Base-by-base conservation (phyloP, 2,329 filamentous ascomycete genomes). In the Chrysoporthe puriensis region DNA sequence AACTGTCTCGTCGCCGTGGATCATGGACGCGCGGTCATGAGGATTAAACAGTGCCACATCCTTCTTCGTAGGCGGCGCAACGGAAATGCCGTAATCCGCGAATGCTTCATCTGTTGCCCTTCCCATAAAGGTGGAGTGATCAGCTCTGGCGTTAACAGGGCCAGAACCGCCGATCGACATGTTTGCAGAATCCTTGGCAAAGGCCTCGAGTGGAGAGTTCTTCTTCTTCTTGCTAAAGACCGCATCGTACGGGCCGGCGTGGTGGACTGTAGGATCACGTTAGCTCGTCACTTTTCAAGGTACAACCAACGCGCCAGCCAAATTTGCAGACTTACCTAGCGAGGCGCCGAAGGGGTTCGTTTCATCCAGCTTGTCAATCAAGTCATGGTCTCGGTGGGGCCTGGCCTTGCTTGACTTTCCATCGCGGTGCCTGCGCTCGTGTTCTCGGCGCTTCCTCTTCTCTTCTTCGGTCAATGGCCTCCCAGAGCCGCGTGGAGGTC, bases 161-260 rank as follows among this genome's bases (percentile, higher is more conserved):
- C 95, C 96, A 16, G 93, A 85, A 14, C 96, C 96, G 66, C 95
- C 95, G 14, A 99, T 81, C 1, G 90, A 90, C 83, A 97, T 98
- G 83, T 99, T 99, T 69, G 92, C 86, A 1, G 94, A 97, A 74
- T 92, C 93, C 74, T 93, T 92, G 32, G 96, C 93, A 79, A 98
- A 99, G 1, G 96, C 96, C 77, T 97, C 90, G 93, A 99, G 97
- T 0, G 96, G 96, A 7, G 96, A 94, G 65, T 91, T 89, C 69
- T 90, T 88, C 74, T 91, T 90, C 67, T 92, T 90, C 79, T 98
- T 99, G 71, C 96, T 92, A 77, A 97, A 92, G 4, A 96, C 92
- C 26, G 96, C 96, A 79, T 99, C 96, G 74, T 97, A 99, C 4
- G 96, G 96, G 0, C 96, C 96, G 75, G 98, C 96, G 76, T 99